These are phyloP conservation scores for Solanum etuberosum DNA, from an alignment of 257 asterid species.

Conservation along the genomic window DNA sequence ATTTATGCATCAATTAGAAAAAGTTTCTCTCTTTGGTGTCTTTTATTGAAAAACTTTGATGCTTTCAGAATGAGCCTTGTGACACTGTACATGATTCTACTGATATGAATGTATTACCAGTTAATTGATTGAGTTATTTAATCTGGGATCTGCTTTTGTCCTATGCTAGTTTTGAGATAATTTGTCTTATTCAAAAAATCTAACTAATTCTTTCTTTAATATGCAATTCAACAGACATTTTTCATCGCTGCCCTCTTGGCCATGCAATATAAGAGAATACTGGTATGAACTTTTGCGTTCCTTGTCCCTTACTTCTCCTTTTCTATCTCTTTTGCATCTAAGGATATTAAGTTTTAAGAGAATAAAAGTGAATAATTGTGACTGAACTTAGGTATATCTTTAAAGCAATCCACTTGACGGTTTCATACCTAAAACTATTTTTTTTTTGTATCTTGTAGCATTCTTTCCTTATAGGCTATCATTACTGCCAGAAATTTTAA, in stretches of 20 bases:
- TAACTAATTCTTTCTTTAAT: neutral
- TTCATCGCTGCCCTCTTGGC: constrained; percentile 79
- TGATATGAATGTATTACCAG: neutral
- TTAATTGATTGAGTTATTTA: neutral
- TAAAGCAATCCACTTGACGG: neutral
- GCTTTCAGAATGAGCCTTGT: neutral
- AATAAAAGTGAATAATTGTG: neutral
- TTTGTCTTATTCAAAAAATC: neutral
- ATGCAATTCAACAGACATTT: constrained; percentile 48
- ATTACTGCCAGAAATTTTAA: neutral
- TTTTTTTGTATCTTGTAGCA: neutral
- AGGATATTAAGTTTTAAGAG: neutral
- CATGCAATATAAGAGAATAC: constrained; percentile 58
- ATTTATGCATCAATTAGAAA: neutral
- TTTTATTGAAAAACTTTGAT: neutral
- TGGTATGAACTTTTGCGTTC: constrained; percentile 29
- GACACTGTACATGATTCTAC: neutral
- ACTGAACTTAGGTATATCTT: neutral
- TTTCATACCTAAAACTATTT: neutral
- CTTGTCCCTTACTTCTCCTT: neutral
- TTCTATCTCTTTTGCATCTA: neutral
- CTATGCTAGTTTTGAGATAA: neutral
- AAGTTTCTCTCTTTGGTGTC: neutral
- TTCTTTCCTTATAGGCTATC: neutral
- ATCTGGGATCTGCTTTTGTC: neutral